A percentile compares a stretch with the other conserved stretches of the same genome.
Evolutionary conservation across 768 basidiomycete genomes (phyloP).

Genomic region (Cubamyces lactineus): DNA sequence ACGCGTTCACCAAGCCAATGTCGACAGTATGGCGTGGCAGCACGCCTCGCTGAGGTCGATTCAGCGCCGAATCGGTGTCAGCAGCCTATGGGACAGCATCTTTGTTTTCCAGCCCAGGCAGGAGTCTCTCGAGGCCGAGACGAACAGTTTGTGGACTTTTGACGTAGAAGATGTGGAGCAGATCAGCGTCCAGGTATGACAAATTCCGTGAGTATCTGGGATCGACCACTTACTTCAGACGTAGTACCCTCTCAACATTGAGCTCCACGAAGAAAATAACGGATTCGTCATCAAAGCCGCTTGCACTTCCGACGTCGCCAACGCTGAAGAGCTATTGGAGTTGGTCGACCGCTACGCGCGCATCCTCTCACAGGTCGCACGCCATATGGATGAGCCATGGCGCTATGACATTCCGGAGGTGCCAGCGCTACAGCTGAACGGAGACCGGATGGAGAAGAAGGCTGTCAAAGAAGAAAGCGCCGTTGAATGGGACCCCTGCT

Average conservation of each 20-base stretch:
- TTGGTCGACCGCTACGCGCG: conserved; percentile 27
- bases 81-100: conserved; percentile 45
- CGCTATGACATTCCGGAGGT: conserved; percentile 13
- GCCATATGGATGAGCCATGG: conserved; percentile 23
- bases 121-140: conserved; percentile 5
- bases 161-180: conserved; percentile 24
- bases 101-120: conserved; percentile 47
- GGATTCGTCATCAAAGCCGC: conserved; percentile 42
- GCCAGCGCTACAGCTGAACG: not conserved
- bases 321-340: conserved; percentile 26
- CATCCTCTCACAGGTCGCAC: conserved; percentile 29
- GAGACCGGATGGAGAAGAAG: not conserved
- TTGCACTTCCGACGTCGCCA: conserved; percentile 38
- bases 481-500: not conserved
- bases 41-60: conserved; percentile 49
- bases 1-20: conserved; percentile 42
- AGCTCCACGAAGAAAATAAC: conserved; percentile 38
- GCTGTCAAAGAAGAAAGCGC: not conserved
- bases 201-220: conserved; percentile 21
- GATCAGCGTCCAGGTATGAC: conserved; percentile 36
- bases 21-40: conserved; percentile 46
- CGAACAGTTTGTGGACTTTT: conserved; percentile 29
- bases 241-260: conserved; percentile 50
- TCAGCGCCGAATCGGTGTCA: conserved; percentile 38
- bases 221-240: not conserved